Evolutionary conservation across 106 monocot species (phyloP), one percentile per base, ranked within the genome.

Genomic region (Narthecium ossifragum): DNA sequence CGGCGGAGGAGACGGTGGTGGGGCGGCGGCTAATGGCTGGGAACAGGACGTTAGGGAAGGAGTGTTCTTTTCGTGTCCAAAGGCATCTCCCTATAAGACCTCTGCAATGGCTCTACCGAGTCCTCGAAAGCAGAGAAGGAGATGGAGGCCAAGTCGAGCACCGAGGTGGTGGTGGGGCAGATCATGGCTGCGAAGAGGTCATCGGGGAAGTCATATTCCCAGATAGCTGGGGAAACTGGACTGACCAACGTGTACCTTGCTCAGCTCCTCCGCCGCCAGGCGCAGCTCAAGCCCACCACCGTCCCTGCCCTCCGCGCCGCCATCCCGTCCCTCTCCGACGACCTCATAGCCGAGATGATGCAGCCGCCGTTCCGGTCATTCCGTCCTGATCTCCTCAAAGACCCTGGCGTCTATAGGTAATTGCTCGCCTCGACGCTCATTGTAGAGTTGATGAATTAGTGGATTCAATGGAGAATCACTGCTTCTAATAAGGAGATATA

Each of bases 191-290:
- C 75, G 27, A 92, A 92, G 72, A 57, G 17, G 50, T 25, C 33
- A 28, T 83, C 87, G 26, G 80, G 83, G 57, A 92, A 92, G 74
- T 75, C 62, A 45, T 73, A 72, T 78, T 28, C 50, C 30, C 52
- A 84, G 73, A 75, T 92, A 7, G 92, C 84, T 27, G 73, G 38
- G 26, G 88, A 92, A 73, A 88, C 81, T 25, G 92, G 92, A 15
- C 73, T 92, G 27, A 92, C 92, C 28, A 92, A 92, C 65, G 92
- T 92, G 48, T 92, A 81, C 78, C 80, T 76, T 47, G 92, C 81
- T 14, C 92, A 92, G 80, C 80, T 92, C 45, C 70, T 92, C 34
- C 77, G 84, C 6, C 83, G 92, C 23, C 92, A 92, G 73, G 92
- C 92, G 1, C 92, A 78, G 72, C 92, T 92, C 48, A 81, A 78